Evolutionary conservation across 2,329 filamentous ascomycete genomes (phyloP), one percentile per base, ranked within the genome.

Genomic region (Zalaria obscura): DNA sequence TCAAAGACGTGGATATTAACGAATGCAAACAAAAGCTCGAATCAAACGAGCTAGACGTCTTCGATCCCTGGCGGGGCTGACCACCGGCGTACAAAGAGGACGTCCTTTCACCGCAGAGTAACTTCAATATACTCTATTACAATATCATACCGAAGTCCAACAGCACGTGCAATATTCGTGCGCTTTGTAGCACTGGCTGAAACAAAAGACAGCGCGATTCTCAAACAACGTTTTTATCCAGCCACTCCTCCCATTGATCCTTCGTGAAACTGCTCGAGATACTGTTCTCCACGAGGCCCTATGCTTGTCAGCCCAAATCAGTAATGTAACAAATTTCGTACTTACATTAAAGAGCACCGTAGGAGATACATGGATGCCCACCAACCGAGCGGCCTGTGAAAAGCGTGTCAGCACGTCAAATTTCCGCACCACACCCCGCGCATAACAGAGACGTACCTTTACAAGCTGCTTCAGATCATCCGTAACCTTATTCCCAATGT

Each of bases 301-400:
- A 18, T 39, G 3, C 5, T 4, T 27, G 40, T 56, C 38, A 55
- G 48, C 42, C 36, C 33, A 31, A 33, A 26, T 5, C 3, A n/a
- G 4, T 18, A 18, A 18, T 32, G 9, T 4, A 40, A 38, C 34
- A n/a, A n/a, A 25, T 18, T 26, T 25, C 26, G 6, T 25, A 39
- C 54, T 50, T 47, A 62, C 87, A 61, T 96, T 78, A 59, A 93
- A 88, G 39, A 93, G 70, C 18, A 89, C 86, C 0, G 88, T 95
- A 2, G 89, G 89, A 35, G 85, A 89, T 34, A 95, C 85, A 66
- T 96, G 89, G 35, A 94, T 76, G 8, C 88, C 83, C 5, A 83
- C 73, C 50, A 91, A 63, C 35, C 89, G 69, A 53, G 84, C 71
- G 38, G 63, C 63, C 65, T 70, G 51, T 18, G 40, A 40, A 41